These are phyloP conservation scores for Urochloa ruziziensis DNA, from an alignment of 176 grass and related monocot genomes.

Conservation along the genomic window DNA sequence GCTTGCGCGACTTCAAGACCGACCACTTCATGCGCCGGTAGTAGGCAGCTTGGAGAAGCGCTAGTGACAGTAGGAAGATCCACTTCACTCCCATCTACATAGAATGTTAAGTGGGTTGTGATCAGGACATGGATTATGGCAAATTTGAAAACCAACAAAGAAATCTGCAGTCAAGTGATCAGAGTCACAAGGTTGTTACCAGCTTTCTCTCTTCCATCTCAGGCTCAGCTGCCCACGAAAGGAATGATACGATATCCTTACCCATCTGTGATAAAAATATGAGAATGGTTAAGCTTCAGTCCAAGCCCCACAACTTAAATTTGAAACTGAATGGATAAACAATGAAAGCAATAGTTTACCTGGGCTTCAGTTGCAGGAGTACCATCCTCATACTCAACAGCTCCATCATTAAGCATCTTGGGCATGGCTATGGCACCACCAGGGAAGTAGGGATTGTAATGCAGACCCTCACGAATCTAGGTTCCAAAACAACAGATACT, in stretches of 20 bases:
- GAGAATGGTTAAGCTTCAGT: not conserved
- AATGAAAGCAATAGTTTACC: conserved; percentile 33
- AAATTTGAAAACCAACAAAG: not conserved
- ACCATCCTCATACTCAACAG: conserved; percentile 94
- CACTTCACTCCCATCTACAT: conserved; percentile 91
- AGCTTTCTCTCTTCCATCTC: conserved; percentile 99
- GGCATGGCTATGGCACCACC: conserved; percentile 99
- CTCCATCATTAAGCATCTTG: conserved; percentile 98
- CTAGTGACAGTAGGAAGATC: conserved; percentile 95
- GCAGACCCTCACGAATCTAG: conserved; percentile 95
- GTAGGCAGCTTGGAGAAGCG: conserved; percentile 96
- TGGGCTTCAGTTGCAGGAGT: conserved; percentile 94
- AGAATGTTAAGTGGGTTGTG: not conserved
- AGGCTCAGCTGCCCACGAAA: conserved; percentile 97
- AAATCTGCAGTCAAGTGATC: not conserved
- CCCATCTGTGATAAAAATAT: conserved; percentile 73
- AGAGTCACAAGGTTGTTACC: conserved; percentile 43
- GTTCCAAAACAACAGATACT: not conserved
- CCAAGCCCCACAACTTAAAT: not conserved
- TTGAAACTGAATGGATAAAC: not conserved
- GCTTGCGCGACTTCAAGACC: conserved; percentile 81
- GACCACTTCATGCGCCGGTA: conserved; percentile 99
- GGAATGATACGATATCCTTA: conserved; percentile 91
- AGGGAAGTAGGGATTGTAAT: conserved; percentile 98
- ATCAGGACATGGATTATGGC: not conserved